phyloP scores from a whole-genome alignment of 805 yeast species.

The Torulaspora gathmanii region DNA sequence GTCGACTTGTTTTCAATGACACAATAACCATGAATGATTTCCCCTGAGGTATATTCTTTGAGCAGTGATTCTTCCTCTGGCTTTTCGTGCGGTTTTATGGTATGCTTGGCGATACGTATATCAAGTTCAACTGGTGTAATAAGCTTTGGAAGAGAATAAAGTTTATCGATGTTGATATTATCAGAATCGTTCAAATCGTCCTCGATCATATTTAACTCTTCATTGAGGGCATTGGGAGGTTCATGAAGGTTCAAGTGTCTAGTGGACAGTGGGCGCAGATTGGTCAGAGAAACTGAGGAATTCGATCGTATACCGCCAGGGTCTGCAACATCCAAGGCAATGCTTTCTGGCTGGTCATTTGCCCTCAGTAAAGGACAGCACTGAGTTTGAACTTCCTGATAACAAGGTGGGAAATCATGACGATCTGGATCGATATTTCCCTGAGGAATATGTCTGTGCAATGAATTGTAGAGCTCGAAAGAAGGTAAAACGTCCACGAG shows the following conservation, averaged over 20 bases:
- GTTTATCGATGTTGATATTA: constrained; percentile 47
- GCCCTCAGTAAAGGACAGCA: constrained; percentile 12
- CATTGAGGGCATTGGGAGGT: constrained; percentile 2
- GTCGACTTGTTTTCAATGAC: constrained; percentile 45
- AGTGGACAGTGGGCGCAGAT: constrained; percentile 21
- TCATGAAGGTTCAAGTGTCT: constrained; percentile 16
- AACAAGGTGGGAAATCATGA: constrained; percentile 36
- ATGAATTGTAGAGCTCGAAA: constrained; percentile 58
- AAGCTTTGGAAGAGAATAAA: constrained; percentile 45
- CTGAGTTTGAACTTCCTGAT: constrained; percentile 26
- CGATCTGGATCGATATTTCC: constrained; percentile 36
- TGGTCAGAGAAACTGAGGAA: constrained; percentile 11
- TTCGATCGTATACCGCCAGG: constrained; percentile 2
- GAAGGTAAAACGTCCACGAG: constrained; percentile 59
- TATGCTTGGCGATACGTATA: constrained; percentile 48
- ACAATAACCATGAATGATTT: constrained; percentile 56
- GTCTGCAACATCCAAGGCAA: constrained; percentile 4
- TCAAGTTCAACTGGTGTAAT: constrained; percentile 45
- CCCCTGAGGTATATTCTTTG: constrained; percentile 64
- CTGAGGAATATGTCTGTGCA: constrained; percentile 40
- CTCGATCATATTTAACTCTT: constrained; percentile 20
- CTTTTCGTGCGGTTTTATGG: constrained; percentile 44
- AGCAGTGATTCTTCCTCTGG: constrained; percentile 45
- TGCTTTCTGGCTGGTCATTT: constrained; percentile 14
- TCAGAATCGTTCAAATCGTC: constrained; percentile 38